Conservation (phyloP, 345 rosid species). For the Dipteronia dyeriana region DNA sequence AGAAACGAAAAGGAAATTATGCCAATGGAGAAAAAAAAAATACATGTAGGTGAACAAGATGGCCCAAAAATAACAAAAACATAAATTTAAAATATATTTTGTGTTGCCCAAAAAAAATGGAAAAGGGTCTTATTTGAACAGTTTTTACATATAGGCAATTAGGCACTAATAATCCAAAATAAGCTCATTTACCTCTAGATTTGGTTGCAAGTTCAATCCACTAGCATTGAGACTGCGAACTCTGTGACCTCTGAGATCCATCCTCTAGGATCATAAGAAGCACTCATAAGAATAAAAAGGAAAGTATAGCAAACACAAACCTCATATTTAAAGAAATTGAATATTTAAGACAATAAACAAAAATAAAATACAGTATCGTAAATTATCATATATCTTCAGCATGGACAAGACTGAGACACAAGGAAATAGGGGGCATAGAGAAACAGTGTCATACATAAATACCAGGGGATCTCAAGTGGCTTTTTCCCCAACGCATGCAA, state of each 20-base stretch:
- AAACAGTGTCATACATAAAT: conserved; percentile 1
- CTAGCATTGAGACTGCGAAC: conserved; percentile 73
- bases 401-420: neutral
- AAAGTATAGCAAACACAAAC: conserved; percentile 15
- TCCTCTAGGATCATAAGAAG: conserved; percentile 54
- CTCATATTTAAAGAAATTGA: neutral
- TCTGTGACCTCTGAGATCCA: conserved; percentile 97
- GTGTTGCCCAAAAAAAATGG: neutral
- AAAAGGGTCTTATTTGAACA: neutral
- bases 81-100: neutral
- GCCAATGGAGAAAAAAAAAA: neutral
- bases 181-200: conserved; percentile 70
- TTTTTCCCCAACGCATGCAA: neutral
- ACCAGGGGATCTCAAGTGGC: neutral
- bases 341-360: conserved; percentile 2
- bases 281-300: conserved; percentile 19
- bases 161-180: conserved; percentile 8
- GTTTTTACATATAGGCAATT: neutral
- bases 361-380: neutral
- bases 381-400: neutral
- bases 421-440: neutral
- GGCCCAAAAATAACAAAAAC: neutral
- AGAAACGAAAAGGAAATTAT: neutral
- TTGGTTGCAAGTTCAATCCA: conserved; percentile 81
- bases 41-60: neutral